A percentile compares a stretch with the other conserved stretches of the same genome.
Conservation (phyloP, 2,329 filamentous ascomycete genomes). For the Nannizziopsis barbatae region DNA sequence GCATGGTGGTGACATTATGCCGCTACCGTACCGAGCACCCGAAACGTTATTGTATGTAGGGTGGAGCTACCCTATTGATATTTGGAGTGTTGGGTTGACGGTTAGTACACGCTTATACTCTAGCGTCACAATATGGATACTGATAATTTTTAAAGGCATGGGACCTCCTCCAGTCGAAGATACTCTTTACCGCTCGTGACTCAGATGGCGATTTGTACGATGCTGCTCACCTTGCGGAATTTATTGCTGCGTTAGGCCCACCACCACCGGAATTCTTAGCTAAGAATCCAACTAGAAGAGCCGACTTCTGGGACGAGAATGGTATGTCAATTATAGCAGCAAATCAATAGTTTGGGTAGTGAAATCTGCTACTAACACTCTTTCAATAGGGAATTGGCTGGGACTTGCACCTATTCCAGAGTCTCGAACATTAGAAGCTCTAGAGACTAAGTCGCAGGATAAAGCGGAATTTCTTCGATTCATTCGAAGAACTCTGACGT, state of each 20-base stretch:
- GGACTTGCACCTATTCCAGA: slow-evolving; percentile 22
- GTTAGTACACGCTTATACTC: no score
- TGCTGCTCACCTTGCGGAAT: slow-evolving; percentile 36
- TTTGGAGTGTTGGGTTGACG: slow-evolving; percentile 25
- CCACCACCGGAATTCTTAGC: slow-evolving; percentile 27
- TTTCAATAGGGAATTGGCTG: slow-evolving; percentile 22
- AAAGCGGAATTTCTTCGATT: slow-evolving; percentile 27
- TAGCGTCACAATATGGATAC: no score
- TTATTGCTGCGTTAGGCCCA: slow-evolving; percentile 34
- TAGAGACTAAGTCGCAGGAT: slow-evolving; percentile 7
- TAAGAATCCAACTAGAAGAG: slow-evolving; percentile 18
- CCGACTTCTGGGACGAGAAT: slow-evolving; percentile 29
- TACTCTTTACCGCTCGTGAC: slow-evolving; percentile 34
- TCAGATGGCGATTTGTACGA: slow-evolving; percentile 28
- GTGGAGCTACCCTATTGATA: slow-evolving; percentile 24
- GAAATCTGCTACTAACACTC: no score
- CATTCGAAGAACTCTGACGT: slow-evolving; percentile 27
- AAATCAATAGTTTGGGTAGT: no score
- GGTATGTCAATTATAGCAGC: slow-evolving; percentile 25
- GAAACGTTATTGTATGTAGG: slow-evolving; percentile 22
- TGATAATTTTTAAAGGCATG: no score
- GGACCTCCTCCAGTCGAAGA: slow-evolving; percentile 36
- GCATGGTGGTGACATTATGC: slow-evolving; percentile 35
- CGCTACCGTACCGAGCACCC: slow-evolving; percentile 22
- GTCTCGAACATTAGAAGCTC: slow-evolving; percentile 1